These are phyloP conservation scores for Chimonanthus salicifolius DNA, from an alignment of 164 flowering plant species.

Conservation along the genomic window DNA sequence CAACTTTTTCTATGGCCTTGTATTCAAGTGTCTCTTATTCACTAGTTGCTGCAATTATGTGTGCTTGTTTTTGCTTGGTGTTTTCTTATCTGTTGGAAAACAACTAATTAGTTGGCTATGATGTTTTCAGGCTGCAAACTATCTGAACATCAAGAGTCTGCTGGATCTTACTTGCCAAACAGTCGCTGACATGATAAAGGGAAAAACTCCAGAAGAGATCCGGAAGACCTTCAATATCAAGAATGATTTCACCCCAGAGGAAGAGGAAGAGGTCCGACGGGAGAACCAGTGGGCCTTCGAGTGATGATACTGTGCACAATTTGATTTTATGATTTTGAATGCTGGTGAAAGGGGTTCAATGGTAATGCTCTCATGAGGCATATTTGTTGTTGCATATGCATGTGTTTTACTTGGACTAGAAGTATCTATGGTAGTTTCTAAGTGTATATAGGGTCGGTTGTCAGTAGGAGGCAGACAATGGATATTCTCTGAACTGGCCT, in stretches of 20 bases:
- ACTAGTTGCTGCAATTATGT: too few relatives aligned
- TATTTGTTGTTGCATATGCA: too few relatives aligned
- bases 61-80: too few relatives aligned
- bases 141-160: constrained; percentile 55
- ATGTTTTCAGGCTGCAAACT: constrained; percentile 53
- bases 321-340: too few relatives aligned
- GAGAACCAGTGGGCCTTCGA: constrained; percentile 82
- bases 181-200: constrained; percentile 72
- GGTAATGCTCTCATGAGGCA: too few relatives aligned
- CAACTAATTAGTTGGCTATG: background rate
- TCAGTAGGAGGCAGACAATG: background rate
- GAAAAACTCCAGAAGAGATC: constrained; percentile 64
- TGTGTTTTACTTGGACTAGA: too few relatives aligned
- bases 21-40: too few relatives aligned
- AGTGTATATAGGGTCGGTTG: background rate
- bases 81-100: too few relatives aligned
- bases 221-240: constrained; percentile 59
- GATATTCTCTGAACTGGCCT: too few relatives aligned
- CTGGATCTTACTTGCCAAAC: constrained; percentile 69
- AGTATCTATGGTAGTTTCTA: background rate
- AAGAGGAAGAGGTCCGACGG: constrained; percentile 71
- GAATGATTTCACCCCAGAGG: constrained; percentile 69
- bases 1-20: too few relatives aligned
- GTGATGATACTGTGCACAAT: constrained; percentile 2
- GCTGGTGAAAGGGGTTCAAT: too few relatives aligned